A percentile compares a stretch with the other conserved stretches of the same genome.
These are phyloP conservation scores for Kwoniella heveanensis DNA, from an alignment of 768 basidiomycete genomes.

Conservation along the genomic window DNA sequence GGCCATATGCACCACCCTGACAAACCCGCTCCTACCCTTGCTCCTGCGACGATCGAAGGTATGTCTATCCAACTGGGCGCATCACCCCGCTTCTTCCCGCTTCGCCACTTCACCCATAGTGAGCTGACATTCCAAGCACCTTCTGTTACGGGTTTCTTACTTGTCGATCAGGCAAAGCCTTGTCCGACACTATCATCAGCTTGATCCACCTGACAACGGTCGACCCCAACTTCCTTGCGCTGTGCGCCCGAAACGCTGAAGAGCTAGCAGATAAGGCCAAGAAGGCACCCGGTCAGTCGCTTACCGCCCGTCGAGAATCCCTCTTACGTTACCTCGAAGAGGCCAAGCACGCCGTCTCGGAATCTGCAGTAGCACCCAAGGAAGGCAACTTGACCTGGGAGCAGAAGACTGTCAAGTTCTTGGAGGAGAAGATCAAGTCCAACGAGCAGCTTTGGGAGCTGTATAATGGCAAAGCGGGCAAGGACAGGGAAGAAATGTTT, in stretches of 20 bases:
- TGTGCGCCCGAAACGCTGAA: slow-evolving; percentile 65
- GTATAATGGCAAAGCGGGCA: slow-evolving; percentile 45
- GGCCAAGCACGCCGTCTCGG: slow-evolving; percentile 52
- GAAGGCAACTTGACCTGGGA: slow-evolving; percentile 37
- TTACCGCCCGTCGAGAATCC: slow-evolving; percentile 62
- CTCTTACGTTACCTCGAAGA: slow-evolving; percentile 63
- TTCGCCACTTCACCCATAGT: too few species aligned
- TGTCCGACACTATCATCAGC: slow-evolving; percentile 61
- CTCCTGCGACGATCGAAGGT: slow-evolving; percentile 80
- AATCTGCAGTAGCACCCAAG: slow-evolving; percentile 16
- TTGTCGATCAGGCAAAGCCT: slow-evolving; percentile 49
- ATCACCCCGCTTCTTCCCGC: too few species aligned
- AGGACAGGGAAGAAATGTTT: slow-evolving; percentile 49
- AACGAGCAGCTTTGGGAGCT: slow-evolving; percentile 51
- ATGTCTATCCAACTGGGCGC: too few species aligned
- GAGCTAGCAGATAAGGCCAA: slow-evolving; percentile 62
- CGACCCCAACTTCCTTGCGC: slow-evolving; percentile 65
- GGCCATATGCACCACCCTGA: slow-evolving; percentile 71
- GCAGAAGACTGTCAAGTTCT: slow-evolving; percentile 48
- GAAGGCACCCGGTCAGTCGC: slow-evolving; percentile 50
- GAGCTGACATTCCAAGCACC: too few species aligned
- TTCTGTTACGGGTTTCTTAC: too few species aligned
- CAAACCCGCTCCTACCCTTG: slow-evolving; percentile 73
- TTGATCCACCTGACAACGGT: slow-evolving; percentile 67
- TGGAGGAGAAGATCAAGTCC: slow-evolving; percentile 50